Evolutionary conservation across 2,329 filamentous ascomycete genomes (phyloP).

Genomic region (Aspergillus viridinutans): DNA sequence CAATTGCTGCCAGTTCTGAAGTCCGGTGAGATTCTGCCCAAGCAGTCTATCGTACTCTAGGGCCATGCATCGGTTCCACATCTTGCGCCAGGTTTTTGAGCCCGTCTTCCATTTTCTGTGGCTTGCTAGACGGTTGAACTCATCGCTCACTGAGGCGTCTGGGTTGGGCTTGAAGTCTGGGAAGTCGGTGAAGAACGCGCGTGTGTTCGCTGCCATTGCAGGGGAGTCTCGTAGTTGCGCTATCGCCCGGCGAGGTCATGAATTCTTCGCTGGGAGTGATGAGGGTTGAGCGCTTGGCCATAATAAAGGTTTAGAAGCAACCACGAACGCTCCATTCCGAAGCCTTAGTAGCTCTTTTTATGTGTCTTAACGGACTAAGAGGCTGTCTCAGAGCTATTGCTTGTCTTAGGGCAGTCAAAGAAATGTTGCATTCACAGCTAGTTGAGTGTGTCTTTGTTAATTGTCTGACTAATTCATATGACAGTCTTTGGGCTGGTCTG

Average conservation of each 20-base stretch:
- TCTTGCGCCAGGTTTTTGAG: constrained; percentile 16
- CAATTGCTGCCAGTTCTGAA: constrained; percentile 21
- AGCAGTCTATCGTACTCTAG: constrained; percentile 17
- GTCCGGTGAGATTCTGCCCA: constrained; percentile 5
- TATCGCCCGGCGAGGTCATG: not conserved
- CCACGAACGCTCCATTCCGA: too few relatives aligned
- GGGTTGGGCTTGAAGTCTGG: constrained; percentile 12
- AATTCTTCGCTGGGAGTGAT: not conserved
- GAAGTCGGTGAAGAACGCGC: constrained; percentile 12
- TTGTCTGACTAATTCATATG: not conserved
- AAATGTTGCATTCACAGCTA: not conserved
- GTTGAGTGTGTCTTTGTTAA: not conserved
- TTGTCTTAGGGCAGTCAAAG: not conserved
- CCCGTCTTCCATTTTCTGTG: constrained; percentile 18
- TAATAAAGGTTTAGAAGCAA: not conserved
- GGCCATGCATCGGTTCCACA: constrained; percentile 19
- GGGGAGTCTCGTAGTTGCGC: not conserved
- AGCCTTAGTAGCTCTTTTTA: too few relatives aligned
- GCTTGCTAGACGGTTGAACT: constrained; percentile 18
- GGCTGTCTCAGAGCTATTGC: not conserved
- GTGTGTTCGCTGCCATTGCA: not conserved
- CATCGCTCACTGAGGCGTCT: constrained; percentile 9
- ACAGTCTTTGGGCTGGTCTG: not conserved
- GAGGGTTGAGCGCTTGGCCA: not conserved
- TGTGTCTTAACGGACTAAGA: too few relatives aligned